Conservation (phyloP, 2,329 filamentous ascomycete genomes). For the Chrysosporium queenslandicum region DNA sequence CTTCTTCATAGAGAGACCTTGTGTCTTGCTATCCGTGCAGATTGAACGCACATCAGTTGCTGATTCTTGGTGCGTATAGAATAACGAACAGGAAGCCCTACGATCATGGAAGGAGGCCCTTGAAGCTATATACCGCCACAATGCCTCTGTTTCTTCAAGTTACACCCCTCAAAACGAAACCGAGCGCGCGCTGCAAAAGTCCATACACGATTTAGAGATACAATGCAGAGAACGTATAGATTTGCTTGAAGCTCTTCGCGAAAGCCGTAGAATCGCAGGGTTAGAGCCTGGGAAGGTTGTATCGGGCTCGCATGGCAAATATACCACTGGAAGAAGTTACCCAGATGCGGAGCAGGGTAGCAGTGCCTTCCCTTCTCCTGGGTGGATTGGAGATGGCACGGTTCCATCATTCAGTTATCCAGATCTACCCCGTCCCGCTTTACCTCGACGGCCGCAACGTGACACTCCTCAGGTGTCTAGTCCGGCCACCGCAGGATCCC, state of each 20-base stretch:
- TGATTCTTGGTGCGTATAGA: slow-evolving; percentile 44
- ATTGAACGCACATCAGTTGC: neutral
- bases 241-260: slow-evolving; percentile 67
- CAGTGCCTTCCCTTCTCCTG: slow-evolving; percentile 25
- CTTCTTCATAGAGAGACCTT: too few species aligned
- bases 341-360: slow-evolving; percentile 19
- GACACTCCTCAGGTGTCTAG: neutral
- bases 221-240: slow-evolving; percentile 93
- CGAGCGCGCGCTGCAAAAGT: slow-evolving; percentile 71
- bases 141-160: slow-evolving; percentile 59
- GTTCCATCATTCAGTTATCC: slow-evolving; percentile 71
- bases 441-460: slow-evolving; percentile 27
- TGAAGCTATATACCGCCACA: slow-evolving; percentile 78
- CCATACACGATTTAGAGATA: slow-evolving; percentile 69
- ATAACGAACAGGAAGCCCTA: slow-evolving; percentile 82
- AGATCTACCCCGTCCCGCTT: slow-evolving; percentile 62
- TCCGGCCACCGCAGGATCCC: neutral
- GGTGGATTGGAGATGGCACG: slow-evolving; percentile 70
- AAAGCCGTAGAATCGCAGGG: slow-evolving; percentile 49
- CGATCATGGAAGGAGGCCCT: slow-evolving; percentile 83
- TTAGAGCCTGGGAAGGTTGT: slow-evolving; percentile 23
- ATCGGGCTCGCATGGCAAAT: slow-evolving; percentile 19
- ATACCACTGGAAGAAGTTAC: slow-evolving; percentile 17
- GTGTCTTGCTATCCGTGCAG: neutral
- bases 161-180: slow-evolving; percentile 68